A percentile compares a stretch with the other conserved stretches of the same genome.
Evolutionary conservation across 495 filamentous ascomycete genomes (phyloP).

Genomic region (Daldinia decipiens): DNA sequence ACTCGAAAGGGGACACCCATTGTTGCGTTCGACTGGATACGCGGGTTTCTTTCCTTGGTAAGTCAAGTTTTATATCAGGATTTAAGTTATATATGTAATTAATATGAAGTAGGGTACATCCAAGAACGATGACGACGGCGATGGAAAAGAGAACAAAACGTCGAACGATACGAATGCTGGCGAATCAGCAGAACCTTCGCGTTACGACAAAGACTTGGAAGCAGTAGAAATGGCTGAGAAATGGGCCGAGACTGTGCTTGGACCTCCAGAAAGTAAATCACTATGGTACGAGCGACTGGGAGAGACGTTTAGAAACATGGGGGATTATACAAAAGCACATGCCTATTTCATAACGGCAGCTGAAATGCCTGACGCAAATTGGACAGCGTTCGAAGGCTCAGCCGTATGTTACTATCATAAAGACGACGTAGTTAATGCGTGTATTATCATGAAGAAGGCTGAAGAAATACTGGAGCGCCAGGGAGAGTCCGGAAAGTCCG

Average conservation of each 20-base stretch:
- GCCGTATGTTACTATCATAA: not conserved
- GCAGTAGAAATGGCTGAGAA: not conserved
- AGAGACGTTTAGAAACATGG: not conserved
- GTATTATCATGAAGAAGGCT: not conserved
- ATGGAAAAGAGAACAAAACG: not conserved
- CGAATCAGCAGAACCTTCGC: not conserved
- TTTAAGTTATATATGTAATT: not conserved
- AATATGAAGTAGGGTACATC: not conserved
- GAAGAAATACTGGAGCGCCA: not conserved
- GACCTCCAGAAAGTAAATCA: not conserved
- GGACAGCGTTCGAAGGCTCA: not conserved
- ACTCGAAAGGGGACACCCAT: not conserved
- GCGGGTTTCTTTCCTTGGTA: not conserved
- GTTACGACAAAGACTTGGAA: not conserved
- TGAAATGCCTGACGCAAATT: not conserved
- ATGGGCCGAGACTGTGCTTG: not conserved
- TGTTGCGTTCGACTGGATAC: constrained; percentile 1
- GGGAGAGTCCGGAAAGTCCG: not conserved
- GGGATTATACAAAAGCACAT: not conserved
- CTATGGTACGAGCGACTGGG: not conserved
- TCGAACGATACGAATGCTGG: not conserved
- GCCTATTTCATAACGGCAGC: not conserved
- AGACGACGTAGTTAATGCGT: not conserved
- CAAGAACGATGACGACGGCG: not conserved
- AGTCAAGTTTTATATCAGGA: not conserved